Conservation (phyloP, 2,329 filamentous ascomycete genomes). For the Ploettnerulaceae sp. region DNA sequence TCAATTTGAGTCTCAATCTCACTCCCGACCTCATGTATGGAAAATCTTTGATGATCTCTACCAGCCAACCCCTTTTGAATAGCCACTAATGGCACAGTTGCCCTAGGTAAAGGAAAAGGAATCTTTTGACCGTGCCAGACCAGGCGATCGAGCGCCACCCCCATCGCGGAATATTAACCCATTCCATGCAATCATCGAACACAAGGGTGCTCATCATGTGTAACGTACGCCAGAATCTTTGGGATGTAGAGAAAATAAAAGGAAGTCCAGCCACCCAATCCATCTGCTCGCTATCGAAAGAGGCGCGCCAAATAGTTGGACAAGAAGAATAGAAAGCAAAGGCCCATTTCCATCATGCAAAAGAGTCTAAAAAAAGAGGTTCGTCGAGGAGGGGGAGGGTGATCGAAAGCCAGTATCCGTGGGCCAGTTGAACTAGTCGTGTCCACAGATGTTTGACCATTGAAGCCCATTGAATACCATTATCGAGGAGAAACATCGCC, state of each 20-base stretch:
- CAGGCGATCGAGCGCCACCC: conserved; percentile 28
- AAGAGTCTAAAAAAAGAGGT: conserved; percentile 33
- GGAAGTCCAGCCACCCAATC: conserved; percentile 33
- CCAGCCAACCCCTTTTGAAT: conserved; percentile 32
- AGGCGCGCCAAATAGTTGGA: conserved; percentile 29
- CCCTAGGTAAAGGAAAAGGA: conserved; percentile 30
- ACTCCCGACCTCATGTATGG: conserved; percentile 26
- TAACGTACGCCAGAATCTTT: conserved; percentile 34
- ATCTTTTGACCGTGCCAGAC: conserved; percentile 34
- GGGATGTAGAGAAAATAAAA: conserved; percentile 31
- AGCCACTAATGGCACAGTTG: conserved; percentile 29
- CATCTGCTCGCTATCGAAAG: conserved; percentile 29
- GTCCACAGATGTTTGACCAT: conserved; percentile 21
- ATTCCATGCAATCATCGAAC: conserved; percentile 34
- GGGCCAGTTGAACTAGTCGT: conserved; percentile 23
- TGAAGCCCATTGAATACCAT: conserved; percentile 23
- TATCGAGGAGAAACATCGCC: conserved; percentile 25
- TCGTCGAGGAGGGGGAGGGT: conserved; percentile 25
- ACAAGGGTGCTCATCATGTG: conserved; percentile 32
- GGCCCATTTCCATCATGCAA: conserved; percentile 31
- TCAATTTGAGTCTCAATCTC: conserved; percentile 28
- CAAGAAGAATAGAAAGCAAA: conserved; percentile 34
- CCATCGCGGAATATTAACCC: conserved; percentile 31
- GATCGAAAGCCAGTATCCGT: conserved; percentile 25
- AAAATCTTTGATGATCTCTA: conserved; percentile 34